A percentile compares a stretch with the other conserved stretches of the same genome.
Conservation (phyloP, 176 grass and related monocot species). For the Carex kokanica region DNA sequence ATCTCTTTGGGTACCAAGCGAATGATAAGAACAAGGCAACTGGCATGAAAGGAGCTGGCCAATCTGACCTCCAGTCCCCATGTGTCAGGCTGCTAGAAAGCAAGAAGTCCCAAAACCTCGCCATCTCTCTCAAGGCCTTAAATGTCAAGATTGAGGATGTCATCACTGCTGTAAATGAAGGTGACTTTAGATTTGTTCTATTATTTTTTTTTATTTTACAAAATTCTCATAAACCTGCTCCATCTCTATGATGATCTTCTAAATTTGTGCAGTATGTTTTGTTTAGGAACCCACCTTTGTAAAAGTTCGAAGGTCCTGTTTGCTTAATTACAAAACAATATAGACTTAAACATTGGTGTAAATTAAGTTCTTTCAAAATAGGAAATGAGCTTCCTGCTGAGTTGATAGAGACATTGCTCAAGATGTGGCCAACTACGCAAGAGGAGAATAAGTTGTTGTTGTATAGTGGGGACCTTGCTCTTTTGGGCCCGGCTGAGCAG, state of each 20-base stretch:
- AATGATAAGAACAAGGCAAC: conserved; percentile 35
- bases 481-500: conserved; percentile 76
- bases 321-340: neutral
- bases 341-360: no score
- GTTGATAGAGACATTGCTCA: conserved; percentile 72
- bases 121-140: conserved; percentile 75
- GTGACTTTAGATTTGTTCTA: conserved; percentile 23
- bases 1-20: conserved; percentile 52
- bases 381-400: conserved; percentile 69
- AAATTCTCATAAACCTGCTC: neutral
- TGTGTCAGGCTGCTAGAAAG: conserved; percentile 62
- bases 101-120: conserved; percentile 84
- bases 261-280: neutral
- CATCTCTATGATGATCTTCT: neutral
- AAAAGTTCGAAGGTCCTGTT: neutral
- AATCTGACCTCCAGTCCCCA: conserved; percentile 24
- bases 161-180: conserved; percentile 57
- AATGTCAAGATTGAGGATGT: conserved; percentile 61
- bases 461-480: conserved; percentile 50
- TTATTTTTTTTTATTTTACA: neutral
- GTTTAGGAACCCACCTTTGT: neutral
- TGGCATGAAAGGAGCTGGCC: conserved; percentile 24
- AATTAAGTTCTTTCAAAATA: conserved; percentile 18
- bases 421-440: conserved; percentile 71
- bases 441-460: conserved; percentile 77